phyloP scores from a whole-genome alignment of 495 filamentous ascomycete genomes.

The Chaetomium tenue region DNA sequence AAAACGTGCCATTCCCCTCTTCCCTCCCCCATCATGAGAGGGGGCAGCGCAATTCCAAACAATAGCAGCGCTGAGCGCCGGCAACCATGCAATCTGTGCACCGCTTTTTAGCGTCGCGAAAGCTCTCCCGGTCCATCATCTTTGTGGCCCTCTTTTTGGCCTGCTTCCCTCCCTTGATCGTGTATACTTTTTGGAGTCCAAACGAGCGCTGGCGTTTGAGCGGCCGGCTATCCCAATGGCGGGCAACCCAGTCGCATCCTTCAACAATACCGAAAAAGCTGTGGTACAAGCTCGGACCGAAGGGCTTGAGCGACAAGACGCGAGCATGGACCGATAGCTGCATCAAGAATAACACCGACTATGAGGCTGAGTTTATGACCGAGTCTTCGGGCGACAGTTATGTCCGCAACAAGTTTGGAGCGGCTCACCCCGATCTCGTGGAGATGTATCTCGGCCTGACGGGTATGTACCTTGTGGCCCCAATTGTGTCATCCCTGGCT shows the following conservation, averaged over 20 bases:
- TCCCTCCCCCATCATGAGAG: background rate
- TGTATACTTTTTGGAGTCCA: background rate
- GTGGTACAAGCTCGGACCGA: slow-evolving; percentile 24
- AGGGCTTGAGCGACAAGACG: slow-evolving; percentile 13
- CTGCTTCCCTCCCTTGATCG: background rate
- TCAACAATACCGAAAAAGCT: slow-evolving; percentile 15
- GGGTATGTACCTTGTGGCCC: background rate
- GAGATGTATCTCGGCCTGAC: slow-evolving; percentile 10
- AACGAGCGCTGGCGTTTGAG: background rate
- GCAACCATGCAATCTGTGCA: background rate
- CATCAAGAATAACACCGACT: slow-evolving; percentile 15
- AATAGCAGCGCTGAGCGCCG: background rate
- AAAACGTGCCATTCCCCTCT: background rate
- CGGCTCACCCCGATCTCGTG: slow-evolving; percentile 13
- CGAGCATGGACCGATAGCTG: slow-evolving; percentile 18
- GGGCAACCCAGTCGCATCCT: background rate
- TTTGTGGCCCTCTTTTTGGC: background rate
- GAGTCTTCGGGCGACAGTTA: slow-evolving; percentile 15
- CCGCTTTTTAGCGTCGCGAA: background rate
- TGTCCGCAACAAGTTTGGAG: slow-evolving; percentile 1
- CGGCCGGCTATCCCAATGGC: background rate
- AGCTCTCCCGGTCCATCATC: background rate
- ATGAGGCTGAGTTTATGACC: slow-evolving; percentile 17
- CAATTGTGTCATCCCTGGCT: background rate
- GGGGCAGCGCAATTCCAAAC: background rate